Conservation (phyloP, 1,284 basidiomycete genomes). For the Anthracocystis panici-leucophaei region DNA sequence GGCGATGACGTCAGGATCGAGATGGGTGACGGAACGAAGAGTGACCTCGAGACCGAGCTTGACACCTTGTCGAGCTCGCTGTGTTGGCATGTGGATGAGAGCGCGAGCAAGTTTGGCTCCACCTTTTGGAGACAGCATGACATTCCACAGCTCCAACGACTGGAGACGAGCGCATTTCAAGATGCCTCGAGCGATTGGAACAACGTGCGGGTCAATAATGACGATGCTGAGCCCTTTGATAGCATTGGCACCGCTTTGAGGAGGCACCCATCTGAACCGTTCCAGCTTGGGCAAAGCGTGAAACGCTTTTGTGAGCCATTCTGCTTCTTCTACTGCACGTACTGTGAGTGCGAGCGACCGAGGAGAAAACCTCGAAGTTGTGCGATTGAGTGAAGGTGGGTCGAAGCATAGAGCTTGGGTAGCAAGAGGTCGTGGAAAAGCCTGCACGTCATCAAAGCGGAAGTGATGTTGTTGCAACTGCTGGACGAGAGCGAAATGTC, state of each 20-base stretch:
- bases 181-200: slow-evolving; percentile 22
- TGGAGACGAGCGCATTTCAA: slow-evolving; percentile 11
- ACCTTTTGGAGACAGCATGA: slow-evolving; percentile 26
- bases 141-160: slow-evolving; percentile 39
- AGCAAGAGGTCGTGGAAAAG: slow-evolving; percentile 31
- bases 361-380: slow-evolving; percentile 24
- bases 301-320: slow-evolving; percentile 13
- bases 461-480: slow-evolving; percentile 11
- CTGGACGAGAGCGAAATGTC: neutral
- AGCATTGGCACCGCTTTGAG: slow-evolving; percentile 22
- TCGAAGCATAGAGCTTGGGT: slow-evolving; percentile 34
- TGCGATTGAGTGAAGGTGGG: slow-evolving; percentile 19
- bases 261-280: slow-evolving; percentile 31
- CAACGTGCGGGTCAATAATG: slow-evolving; percentile 33
- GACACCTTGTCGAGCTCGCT: neutral
- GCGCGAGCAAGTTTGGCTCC: slow-evolving; percentile 22
- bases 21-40: slow-evolving; percentile 20
- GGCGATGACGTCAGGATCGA: slow-evolving; percentile 21
- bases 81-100: slow-evolving; percentile 14
- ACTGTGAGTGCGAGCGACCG: slow-evolving; percentile 12
- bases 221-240: slow-evolving; percentile 45
- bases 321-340: slow-evolving; percentile 14
- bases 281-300: slow-evolving; percentile 2
- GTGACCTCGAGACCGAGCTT: slow-evolving; percentile 2
- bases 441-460: slow-evolving; percentile 15